Evolutionary conservation across 2,329 filamentous ascomycete genomes (phyloP), one percentile per base, ranked within the genome.

Genomic region (Fusarium veterinarium): DNA sequence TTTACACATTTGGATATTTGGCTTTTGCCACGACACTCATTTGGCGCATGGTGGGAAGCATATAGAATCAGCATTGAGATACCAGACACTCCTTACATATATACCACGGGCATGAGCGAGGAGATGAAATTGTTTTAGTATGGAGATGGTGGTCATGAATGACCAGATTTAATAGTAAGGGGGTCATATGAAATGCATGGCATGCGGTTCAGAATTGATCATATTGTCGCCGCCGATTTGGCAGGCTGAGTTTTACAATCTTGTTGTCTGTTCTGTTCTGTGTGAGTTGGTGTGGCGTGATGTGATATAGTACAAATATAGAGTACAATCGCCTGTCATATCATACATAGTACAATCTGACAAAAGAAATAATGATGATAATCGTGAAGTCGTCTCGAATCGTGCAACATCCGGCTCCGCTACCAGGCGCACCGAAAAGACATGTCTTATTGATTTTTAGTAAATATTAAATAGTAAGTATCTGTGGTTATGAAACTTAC

Each of bases 11-110:
- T 64, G 25, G 19, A 42, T 33, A 33, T 58, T 60, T 69, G 73
- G 69, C 69, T 72, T 59, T 57, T 60, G 64, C 65, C 61, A 56
- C 20, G 31, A 71, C 76, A 75, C 64, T 77, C 76, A 49, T 76
- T 77, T 59, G 75, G 75, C 75, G 74, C 62, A 77, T 45, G 42
- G 41, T 45, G 51, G 66, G 61, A 69, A 72, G 62, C 63, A 72
- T 65, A 64, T 57, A 66, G 64, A 74, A 68, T 60, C 19, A 57
- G 42, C 41, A 69, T 58, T 69, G 57, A 57, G 72, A 77, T 76
- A 77, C 74, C 73, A 75, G 65, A 75, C 76, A 70, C 71, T 77
- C 76, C 52, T 77, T 76, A 28, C 53, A 44, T 42, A 59, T 38
- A 70, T 69, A 69, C 64, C 45, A 52, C 25, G 17, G 59, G 59